Base-by-base conservation (phyloP, 2,329 filamentous ascomycete species). In the Rhexocercosporidium sp. region DNA sequence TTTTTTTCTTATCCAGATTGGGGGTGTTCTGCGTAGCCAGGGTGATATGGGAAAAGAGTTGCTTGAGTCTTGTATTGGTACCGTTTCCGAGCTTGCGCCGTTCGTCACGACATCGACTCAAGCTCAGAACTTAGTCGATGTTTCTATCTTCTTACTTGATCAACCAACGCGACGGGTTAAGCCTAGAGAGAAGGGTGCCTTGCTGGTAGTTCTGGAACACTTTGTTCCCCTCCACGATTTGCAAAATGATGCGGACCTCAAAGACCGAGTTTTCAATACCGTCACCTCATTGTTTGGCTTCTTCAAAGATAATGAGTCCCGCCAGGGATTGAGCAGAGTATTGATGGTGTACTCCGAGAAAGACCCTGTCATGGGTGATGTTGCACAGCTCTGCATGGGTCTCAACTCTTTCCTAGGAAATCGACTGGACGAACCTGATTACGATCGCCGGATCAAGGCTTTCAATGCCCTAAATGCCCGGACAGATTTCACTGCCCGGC, bases 201-300 rank as follows among this genome's bases (percentile, higher is more conserved):
- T 99, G 39, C 82, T 99, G 44, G 85, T 90, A 53, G 92, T 97
- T 61, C 81, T 98, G 20, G 89, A 96, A 76, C 88, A 91, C 68
- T 96, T 97, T 71, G 85, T 97, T 53, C 88, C 89, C 9, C 81
- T 92, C 1, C 88, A 88, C 68, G 81, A 88, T 65, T 79, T 85
- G 11, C 79, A 85, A 57, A 83, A 85, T 67, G 84, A 91, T 59
- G 74, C 79, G 6, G 83, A 85, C 27, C 80, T 95, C 18, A 87
- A 87, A 59, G 81, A 85, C 53, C 84, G 86, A 41, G 87, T 96
- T 0, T 97, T 92, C 76, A 83, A 88, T 54, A 92, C 92, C 0
- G 80, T 96, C 11, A 90, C 92, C 3, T 90, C 92, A 0, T 85
- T 98, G 39, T 98, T 97, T 76, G 92, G 93, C 64, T 97, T 94